Conservation (phyloP, 768 basidiomycete genomes). For the Russula ochroleuca region DNA sequence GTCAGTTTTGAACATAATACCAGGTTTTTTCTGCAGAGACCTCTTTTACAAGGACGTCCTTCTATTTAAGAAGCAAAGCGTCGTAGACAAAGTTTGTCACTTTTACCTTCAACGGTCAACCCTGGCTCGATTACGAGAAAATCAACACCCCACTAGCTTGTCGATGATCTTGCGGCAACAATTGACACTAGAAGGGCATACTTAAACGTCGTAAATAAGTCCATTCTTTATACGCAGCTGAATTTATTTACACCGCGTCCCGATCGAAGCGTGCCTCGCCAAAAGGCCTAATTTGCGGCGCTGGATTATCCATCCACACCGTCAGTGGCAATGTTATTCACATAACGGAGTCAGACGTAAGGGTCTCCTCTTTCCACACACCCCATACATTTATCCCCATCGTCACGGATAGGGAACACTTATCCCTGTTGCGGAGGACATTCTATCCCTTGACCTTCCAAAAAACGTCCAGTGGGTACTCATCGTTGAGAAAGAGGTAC, state of each 20-base stretch:
- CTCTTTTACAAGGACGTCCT: slow-evolving; percentile 82
- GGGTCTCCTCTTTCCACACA: slow-evolving; percentile 3
- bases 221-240: slow-evolving; percentile 9
- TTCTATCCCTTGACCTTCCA: slow-evolving; percentile 55
- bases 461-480: slow-evolving; percentile 68
- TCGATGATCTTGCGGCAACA: slow-evolving; percentile 88
- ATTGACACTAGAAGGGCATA: slow-evolving; percentile 67
- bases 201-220: slow-evolving; percentile 64
- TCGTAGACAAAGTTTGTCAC: slow-evolving; percentile 64
- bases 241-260: slow-evolving; percentile 5
- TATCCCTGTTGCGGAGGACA: slow-evolving; percentile 73
- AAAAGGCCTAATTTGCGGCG: slow-evolving; percentile 82
- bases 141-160: slow-evolving; percentile 47
- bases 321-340: slow-evolving; percentile 48
- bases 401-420: slow-evolving; percentile 52
- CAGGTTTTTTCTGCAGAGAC: slow-evolving; percentile 48
- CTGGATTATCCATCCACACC: slow-evolving; percentile 55
- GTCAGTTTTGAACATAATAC: not conserved
- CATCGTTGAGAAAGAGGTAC: slow-evolving; percentile 90
- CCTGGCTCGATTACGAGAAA: slow-evolving; percentile 9
- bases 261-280: slow-evolving; percentile 69
- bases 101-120: not conserved
- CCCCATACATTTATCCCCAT: not conserved
- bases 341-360: slow-evolving; percentile 57
- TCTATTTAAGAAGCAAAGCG: slow-evolving; percentile 72